Conservation (phyloP, 257 asterid genomes). For the Galeopsis tetrahit region DNA sequence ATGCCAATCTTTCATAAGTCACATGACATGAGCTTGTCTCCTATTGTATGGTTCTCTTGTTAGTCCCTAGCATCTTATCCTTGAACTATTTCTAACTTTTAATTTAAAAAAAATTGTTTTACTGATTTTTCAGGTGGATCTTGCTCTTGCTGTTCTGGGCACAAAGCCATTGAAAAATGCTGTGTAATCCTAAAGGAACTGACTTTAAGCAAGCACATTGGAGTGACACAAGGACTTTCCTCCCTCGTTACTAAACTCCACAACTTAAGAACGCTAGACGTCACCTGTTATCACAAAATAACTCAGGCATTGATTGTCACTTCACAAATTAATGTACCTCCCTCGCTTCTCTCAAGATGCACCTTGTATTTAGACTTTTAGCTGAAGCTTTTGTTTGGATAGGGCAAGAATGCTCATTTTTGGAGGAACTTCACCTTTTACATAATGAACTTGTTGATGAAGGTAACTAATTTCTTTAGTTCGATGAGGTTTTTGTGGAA, state of each 20-base stretch:
- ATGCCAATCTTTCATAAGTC: constrained; percentile 88
- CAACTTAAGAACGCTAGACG: constrained; percentile 71
- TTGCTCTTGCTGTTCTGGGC: constrained; percentile 78
- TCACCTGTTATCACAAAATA: constrained; percentile 88
- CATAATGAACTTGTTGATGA: constrained; percentile 84
- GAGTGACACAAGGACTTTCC: constrained; percentile 88
- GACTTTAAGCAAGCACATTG: constrained; percentile 78
- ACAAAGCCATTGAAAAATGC: constrained; percentile 76
- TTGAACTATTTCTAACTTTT: background rate
- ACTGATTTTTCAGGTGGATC: constrained; percentile 64
- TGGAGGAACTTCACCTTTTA: constrained; percentile 90
- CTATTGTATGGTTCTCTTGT: constrained; percentile 77
- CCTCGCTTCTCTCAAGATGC: constrained; percentile 85
- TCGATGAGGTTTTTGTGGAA: background rate
- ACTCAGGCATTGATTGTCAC: constrained; percentile 65
- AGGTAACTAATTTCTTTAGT: constrained; percentile 68
- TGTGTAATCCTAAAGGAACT: constrained; percentile 69
- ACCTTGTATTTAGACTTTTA: constrained; percentile 61
- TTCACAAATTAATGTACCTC: constrained; percentile 71
- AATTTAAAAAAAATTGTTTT: constrained; percentile 17
- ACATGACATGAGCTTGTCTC: constrained; percentile 78
- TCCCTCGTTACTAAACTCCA: constrained; percentile 64
- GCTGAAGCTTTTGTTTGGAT: constrained; percentile 69
- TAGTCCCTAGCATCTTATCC: constrained; percentile 35
- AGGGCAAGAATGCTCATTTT: constrained; percentile 71